phyloP scores from a whole-genome alignment of 2,329 filamentous ascomycete species.

The Lecanicillium sp. region DNA sequence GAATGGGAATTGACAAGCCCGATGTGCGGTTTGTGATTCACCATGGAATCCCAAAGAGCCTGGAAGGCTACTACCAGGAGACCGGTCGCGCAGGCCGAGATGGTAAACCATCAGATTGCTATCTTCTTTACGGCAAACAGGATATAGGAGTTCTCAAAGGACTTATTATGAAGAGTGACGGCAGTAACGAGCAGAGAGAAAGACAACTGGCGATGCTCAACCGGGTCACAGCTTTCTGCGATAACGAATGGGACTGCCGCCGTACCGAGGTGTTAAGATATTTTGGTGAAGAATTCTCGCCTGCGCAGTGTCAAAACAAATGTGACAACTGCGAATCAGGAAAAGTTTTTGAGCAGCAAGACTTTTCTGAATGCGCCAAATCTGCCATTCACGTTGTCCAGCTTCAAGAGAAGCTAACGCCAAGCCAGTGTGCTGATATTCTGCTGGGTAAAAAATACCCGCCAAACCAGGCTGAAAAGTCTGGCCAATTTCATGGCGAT shows the following conservation, averaged over 20 bases:
- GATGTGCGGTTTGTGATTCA: constrained; percentile 97
- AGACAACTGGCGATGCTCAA: constrained; percentile 80
- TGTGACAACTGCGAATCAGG: constrained; percentile 89
- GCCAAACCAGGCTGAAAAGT: constrained; percentile 46
- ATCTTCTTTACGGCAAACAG: constrained; percentile 77
- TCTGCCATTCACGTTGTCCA: constrained; percentile 65
- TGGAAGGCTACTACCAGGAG: constrained; percentile 98
- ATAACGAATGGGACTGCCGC: constrained; percentile 82
- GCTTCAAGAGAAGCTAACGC: constrained; percentile 57
- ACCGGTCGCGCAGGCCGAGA: constrained; percentile 93
- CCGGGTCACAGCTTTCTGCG: constrained; percentile 79
- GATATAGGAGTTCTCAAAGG: constrained; percentile 69
- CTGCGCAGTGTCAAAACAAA: constrained; percentile 61
- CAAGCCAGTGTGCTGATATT: constrained; percentile 78
- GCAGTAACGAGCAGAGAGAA: constrained; percentile 71
- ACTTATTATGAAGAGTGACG: constrained; percentile 80
- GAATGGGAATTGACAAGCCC: constrained; percentile 99
- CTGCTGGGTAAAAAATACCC: constrained; percentile 65
- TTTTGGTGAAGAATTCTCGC: constrained; percentile 79
- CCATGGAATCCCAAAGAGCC: constrained; percentile 83
- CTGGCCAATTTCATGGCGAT: constrained; percentile 58
- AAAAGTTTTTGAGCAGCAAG: constrained; percentile 62
- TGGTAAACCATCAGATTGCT: constrained; percentile 79
- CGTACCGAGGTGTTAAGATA: constrained; percentile 86
- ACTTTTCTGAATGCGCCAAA: constrained; percentile 70